Evolutionary conservation across 2,329 filamentous ascomycete genomes (phyloP).

Genomic region (Stagonosporopsis tanaceti): DNA sequence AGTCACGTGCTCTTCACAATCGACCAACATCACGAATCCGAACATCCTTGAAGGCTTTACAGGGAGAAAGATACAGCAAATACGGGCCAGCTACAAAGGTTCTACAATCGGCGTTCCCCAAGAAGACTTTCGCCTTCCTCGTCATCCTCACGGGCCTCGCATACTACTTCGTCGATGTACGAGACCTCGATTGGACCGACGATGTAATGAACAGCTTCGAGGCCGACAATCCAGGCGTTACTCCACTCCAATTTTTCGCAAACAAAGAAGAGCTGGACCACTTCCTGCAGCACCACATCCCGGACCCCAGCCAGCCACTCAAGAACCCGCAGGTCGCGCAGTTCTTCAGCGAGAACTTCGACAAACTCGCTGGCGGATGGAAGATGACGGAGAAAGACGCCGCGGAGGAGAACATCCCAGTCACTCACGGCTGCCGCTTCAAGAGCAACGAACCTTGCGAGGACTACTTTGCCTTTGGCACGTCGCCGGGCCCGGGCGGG

Average conservation of each 20-base stretch:
- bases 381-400: conserved; percentile 39
- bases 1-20: conserved; percentile 12
- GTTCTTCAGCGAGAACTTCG: conserved; percentile 37
- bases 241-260: conserved; percentile 38
- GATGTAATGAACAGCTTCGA: conserved; percentile 28
- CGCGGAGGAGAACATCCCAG: conserved; percentile 32
- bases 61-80: not conserved
- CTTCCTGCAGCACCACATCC: conserved; percentile 35
- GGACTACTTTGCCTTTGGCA: conserved; percentile 43
- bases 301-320: conserved; percentile 28
- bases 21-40: not conserved
- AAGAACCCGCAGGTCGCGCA: conserved; percentile 31
- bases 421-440: conserved; percentile 44
- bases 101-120: conserved; percentile 43
- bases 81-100: not conserved
- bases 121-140: conserved; percentile 41
- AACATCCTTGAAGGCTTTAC: no score
- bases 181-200: conserved; percentile 31
- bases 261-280: conserved; percentile 41
- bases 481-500: conserved; percentile 36
- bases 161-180: conserved; percentile 37
- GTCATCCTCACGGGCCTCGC: conserved; percentile 29
- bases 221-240: conserved; percentile 23
- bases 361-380: conserved; percentile 38
- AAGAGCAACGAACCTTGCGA: conserved; percentile 45